Conservation (phyloP, 169 alveolate species). For the Eimeria zaria region DNA sequence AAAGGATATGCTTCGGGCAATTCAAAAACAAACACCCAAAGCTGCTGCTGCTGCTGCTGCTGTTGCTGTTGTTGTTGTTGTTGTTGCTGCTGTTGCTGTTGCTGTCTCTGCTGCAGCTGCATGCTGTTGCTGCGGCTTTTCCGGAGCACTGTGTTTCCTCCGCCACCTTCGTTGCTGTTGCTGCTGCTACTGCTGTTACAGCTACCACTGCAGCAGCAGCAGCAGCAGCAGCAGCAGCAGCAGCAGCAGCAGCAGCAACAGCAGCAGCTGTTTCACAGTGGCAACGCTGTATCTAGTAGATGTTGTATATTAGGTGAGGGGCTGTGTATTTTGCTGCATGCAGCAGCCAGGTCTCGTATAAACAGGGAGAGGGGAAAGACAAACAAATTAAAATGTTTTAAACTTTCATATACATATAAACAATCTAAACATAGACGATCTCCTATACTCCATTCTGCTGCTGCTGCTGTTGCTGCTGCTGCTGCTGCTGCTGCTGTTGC, state of each 20-base stretch:
- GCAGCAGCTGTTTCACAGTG: not conserved
- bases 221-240: not conserved
- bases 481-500: not conserved
- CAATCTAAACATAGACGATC: conserved; percentile 13
- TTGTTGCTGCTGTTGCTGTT: conserved; percentile 17
- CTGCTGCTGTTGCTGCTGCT: conserved; percentile 28
- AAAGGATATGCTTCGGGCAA: no score
- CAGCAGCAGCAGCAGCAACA: not conserved
- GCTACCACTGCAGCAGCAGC: not conserved
- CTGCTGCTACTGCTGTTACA: not conserved
- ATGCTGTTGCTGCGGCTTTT: not conserved
- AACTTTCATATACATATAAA: not conserved
- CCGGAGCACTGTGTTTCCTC: no score
- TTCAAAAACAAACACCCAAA: no score
- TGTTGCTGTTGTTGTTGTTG: no score
- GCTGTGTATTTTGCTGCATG: not conserved
- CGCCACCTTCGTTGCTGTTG: not conserved
- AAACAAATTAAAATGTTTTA: not conserved
- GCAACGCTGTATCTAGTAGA: not conserved
- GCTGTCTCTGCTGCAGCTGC: not conserved
- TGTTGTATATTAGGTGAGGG: not conserved
- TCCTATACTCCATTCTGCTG: conserved; percentile 13
- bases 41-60: no score
- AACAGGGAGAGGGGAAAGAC: not conserved
- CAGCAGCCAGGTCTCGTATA: not conserved